Base-by-base conservation (phyloP, 2,329 filamentous ascomycete genomes). In the Colletotrichum camelliae region DNA sequence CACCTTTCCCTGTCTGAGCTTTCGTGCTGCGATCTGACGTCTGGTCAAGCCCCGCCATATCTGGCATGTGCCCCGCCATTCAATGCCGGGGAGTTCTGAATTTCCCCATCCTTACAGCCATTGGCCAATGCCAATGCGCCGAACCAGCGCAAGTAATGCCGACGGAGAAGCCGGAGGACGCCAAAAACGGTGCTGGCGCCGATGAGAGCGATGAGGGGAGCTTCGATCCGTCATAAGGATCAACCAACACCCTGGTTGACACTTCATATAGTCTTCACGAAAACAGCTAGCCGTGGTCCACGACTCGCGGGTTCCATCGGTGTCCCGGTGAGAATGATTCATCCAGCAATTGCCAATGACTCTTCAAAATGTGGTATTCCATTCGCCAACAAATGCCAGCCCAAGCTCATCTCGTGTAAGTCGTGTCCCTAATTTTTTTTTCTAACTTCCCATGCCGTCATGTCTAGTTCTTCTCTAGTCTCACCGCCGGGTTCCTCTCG, bases 401-500 rank as follows among this genome's bases (percentile, higher is more conserved):
- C 70, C 70, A 66, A 74, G 74, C 48, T 71, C 61, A 67, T 75
- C 55, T 76, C 72, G 55, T 76, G 52, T 75, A 61, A 75, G 43
- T 71, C 74, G 39, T 76, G 24, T 67, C 71, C 55, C 71, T 39
- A 39, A 39, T 69, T 65, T n/a, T 71, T n/a, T 60, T 66, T 66
- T 66, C 21, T 66, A 27, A 31, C 55, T 55, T 24, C 66, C 67
- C 61, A 65, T 68, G 43, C 70, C 33, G 29, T 33, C 27, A 29
- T 48, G n/a, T 69, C 82, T 92, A 96, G 80, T 95, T 91, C 88
- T 96, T 96, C 81, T 97, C 95, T 83, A 98, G 88, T 84, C 96
- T 91, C 77, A 98, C 96, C 24, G 96, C 97, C 13, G 96, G 93
- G 86, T 98, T 98, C 79, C 90, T 93, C 88, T 97, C 94, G 80